Evolutionary conservation across 495 filamentous ascomycete species (phyloP).

Genomic region (Xylaria palmicola): DNA sequence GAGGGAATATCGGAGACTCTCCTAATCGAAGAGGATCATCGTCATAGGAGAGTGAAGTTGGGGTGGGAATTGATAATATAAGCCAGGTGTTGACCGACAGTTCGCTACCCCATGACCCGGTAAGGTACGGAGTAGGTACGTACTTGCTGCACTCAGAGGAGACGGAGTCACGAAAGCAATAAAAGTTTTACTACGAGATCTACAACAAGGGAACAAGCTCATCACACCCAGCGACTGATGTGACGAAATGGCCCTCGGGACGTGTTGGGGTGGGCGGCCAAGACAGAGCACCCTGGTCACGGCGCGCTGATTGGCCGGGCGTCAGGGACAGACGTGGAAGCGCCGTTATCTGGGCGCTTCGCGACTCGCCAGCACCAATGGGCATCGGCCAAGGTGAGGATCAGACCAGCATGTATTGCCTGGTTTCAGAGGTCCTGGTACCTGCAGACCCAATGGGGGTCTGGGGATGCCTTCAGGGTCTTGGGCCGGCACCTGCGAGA

Average conservation of each 20-base stretch:
- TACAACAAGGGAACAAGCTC: constrained; percentile 8
- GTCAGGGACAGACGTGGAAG: constrained; percentile 19
- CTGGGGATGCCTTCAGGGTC: constrained; percentile 20
- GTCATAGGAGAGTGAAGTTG: no score
- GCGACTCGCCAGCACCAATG: constrained; percentile 24
- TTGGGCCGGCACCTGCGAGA: constrained; percentile 19
- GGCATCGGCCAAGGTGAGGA: constrained; percentile 17
- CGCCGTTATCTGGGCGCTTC: constrained; percentile 29
- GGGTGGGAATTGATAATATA: no score
- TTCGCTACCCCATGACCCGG: no score
- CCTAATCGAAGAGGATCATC: no score
- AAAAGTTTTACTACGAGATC: background rate
- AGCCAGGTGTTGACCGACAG: no score
- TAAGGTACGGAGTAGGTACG: background rate
- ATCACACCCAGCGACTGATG: constrained; percentile 25
- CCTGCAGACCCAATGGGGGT: constrained; percentile 20
- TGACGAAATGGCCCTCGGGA: constrained; percentile 22
- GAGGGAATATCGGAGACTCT: no score
- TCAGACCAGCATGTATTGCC: constrained; percentile 23
- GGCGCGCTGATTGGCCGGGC: constrained; percentile 24
- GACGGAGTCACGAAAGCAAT: background rate
- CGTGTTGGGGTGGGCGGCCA: constrained; percentile 18
- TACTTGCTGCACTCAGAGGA: background rate
- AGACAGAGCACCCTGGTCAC: constrained; percentile 18
- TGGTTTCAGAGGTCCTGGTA: constrained; percentile 18